A percentile compares a stretch with the other conserved stretches of the same genome.
Evolutionary conservation across 257 asterid genomes (phyloP).

Genomic region (Fraxinus pennsylvanica): DNA sequence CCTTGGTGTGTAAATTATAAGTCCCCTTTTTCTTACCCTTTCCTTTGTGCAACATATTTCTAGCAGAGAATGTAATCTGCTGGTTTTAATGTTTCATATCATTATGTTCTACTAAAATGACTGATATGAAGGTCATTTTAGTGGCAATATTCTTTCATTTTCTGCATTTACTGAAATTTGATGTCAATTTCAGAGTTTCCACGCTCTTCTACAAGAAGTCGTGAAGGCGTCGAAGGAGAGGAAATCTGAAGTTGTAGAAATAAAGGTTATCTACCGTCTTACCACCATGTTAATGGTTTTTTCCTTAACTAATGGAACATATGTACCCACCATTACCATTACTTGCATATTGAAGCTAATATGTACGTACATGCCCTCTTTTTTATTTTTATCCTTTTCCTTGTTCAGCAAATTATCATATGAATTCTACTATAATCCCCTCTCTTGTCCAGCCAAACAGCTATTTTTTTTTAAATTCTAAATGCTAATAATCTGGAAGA

Average conservation of each 20-base stretch:
- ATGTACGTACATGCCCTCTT: neutral
- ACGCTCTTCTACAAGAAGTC: constrained; percentile 65
- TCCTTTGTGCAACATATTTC: constrained; percentile 2
- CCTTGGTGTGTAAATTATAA: constrained; percentile 49
- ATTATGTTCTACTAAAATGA: constrained; percentile 16
- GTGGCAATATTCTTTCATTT: constrained; percentile 16
- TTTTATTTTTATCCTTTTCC: constrained; percentile 1
- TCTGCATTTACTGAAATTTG: constrained; percentile 21
- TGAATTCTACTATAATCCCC: neutral
- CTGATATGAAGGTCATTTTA: neutral
- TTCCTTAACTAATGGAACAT: neutral
- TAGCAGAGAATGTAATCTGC: neutral
- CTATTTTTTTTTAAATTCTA: neutral
- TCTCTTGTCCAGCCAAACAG: neutral
- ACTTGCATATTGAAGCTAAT: constrained; percentile 13
- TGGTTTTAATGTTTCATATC: constrained; percentile 11
- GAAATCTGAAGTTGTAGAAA: constrained; percentile 40
- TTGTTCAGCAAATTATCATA: neutral
- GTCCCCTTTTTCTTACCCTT: constrained; percentile 9
- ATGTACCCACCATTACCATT: neutral
- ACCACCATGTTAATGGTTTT: neutral
- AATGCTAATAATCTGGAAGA: constrained; percentile 1
- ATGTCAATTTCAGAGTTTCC: constrained; percentile 62
- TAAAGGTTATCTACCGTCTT: constrained; percentile 41
- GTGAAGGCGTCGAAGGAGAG: constrained; percentile 30